Percentiles rank a stretch among this genome's conserved stretches.
Evolutionary conservation across 2,329 filamentous ascomycete species (phyloP).

Genomic region (Penicillium nordicum): DNA sequence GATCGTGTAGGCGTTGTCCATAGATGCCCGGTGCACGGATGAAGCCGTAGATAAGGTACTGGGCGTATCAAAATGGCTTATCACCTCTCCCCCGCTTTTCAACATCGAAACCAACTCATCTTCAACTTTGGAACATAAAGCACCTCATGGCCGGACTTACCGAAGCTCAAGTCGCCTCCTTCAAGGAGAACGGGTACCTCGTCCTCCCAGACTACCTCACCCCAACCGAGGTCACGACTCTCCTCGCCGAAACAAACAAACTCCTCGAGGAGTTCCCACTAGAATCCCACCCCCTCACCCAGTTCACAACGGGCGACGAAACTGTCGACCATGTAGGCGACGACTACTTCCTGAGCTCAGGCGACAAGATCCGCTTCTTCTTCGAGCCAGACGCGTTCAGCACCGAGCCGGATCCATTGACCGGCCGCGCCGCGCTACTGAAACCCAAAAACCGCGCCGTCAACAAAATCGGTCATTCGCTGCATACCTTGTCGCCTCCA

Average conservation of each 20-base stretch:
- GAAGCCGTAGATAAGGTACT: constrained; percentile 8
- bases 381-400: constrained; percentile 90
- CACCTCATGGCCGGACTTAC: constrained; percentile 57
- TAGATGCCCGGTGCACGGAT: not conserved
- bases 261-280: constrained; percentile 75
- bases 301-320: constrained; percentile 80
- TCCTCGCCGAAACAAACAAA: constrained; percentile 70
- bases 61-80: constrained; percentile 17
- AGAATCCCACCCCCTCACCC: constrained; percentile 84
- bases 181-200: constrained; percentile 83
- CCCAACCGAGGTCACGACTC: constrained; percentile 59
- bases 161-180: constrained; percentile 65
- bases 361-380: constrained; percentile 93
- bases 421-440: constrained; percentile 56
- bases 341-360: constrained; percentile 85
- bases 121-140: not conserved
- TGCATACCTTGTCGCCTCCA: constrained; percentile 66
- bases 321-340: constrained; percentile 78
- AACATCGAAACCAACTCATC: not conserved
- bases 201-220: constrained; percentile 75
- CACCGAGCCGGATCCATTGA: constrained; percentile 37
- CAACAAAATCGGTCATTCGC: constrained; percentile 81
- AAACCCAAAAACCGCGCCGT: constrained; percentile 82
- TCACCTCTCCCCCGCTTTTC: constrained; percentile 21
- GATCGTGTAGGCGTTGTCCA: not conserved